Evolutionary conservation across 805 yeast genomes (phyloP), one percentile per base, ranked within the genome.

Genomic region (Kluyveromyces nonfermentans): DNA sequence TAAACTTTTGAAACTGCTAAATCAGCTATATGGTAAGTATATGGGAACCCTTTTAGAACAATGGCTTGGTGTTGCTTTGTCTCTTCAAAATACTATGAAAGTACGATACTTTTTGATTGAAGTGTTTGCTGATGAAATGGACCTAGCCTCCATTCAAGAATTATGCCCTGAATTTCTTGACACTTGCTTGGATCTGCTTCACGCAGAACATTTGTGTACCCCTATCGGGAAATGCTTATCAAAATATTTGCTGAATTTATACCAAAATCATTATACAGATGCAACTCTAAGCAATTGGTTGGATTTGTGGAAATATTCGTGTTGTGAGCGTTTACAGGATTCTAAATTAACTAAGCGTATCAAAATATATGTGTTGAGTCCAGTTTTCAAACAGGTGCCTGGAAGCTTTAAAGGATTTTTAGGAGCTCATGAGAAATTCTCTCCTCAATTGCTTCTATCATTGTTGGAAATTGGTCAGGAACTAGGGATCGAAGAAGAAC

Each of bases 401-500:
- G 67, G 71, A 1, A 45, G 52, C 1, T 75, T 70, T 55, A 52
- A 53, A 2, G 42, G 49, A 2, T 74, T 80, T 46, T 44, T 60
- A 2, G 39, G 48, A 34, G 41, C 46, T 14, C 38, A 48, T 22
- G 18, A 35, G 21, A 31, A 35, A 33, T 9, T 66, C 7, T 53
- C 68, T 16, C 49, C 51, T 12, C 44, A 51, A 7, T 57, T 76
- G 1, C 62, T 78, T 33, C 60, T 84, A 10, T 76, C 79, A 3
- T 66, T 80, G 38, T 59, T 82, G 37, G 78, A 74, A 53, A 71
- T 82, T 46, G 90, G 86, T 1, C 85, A 81, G 57, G 77, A 75
- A 33, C 53, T 78, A 19, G 73, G 72, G 1, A 71, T 80, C 21
- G 68, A 67, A 34, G 72, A 69, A 31, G 79, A 76, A 39, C 77